phyloP scores from a whole-genome alignment of 257 asterid species.

The Primulina huaijiensis region DNA sequence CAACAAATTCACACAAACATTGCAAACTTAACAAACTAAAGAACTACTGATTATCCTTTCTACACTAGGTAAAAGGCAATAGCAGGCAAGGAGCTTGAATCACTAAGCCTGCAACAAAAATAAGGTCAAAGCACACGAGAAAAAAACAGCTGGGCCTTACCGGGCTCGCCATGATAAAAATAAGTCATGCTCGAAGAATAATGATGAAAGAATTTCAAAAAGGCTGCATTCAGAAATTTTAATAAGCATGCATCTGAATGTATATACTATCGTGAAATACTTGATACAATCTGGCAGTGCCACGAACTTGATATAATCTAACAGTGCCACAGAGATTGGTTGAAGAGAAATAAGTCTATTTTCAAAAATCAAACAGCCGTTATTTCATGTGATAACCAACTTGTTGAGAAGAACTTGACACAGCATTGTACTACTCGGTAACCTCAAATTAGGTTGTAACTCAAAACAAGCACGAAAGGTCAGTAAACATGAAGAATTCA shows the following conservation, averaged over 20 bases:
- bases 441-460: neutral
- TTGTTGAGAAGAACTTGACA: neutral
- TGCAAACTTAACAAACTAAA: neutral
- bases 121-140: constrained; percentile 9
- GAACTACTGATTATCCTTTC: constrained; percentile 2
- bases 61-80: neutral
- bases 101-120: constrained; percentile 13
- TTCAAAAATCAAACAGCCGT: no score
- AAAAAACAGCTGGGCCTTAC: neutral
- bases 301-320: no score
- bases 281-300: no score
- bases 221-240: no score
- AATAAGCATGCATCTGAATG: no score
- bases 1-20: neutral
- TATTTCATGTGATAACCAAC: neutral
- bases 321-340: no score
- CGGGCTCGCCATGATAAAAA: no score
- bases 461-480: neutral
- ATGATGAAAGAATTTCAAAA: neutral
- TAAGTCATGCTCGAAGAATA: neutral
- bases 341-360: no score
- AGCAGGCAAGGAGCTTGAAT: neutral
- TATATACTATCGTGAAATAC: no score
- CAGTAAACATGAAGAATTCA: neutral
- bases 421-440: neutral